Percentiles rank a stretch among this genome's conserved stretches.
Evolutionary conservation across 2,329 filamentous ascomycete genomes (phyloP).

Genomic region (Talaromyces sp.): DNA sequence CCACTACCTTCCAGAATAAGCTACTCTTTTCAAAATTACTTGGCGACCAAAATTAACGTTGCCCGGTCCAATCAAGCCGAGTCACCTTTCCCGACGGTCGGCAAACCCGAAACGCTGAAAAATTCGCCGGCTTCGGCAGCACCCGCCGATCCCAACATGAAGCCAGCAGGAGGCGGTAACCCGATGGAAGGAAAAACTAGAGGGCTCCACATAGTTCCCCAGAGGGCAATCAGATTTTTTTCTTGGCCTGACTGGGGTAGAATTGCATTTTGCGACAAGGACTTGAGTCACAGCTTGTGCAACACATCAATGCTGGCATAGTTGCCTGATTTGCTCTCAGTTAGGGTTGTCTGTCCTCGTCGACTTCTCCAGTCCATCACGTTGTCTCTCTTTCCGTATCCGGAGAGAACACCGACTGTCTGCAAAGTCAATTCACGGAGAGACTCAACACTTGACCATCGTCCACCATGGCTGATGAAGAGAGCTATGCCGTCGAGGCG

Average conservation of each 20-base stretch:
- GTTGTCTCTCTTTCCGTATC: neutral
- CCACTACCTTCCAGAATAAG: neutral
- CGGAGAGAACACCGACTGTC: slow-evolving; percentile 2
- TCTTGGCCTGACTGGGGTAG: slow-evolving; percentile 19
- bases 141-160: neutral
- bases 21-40: neutral
- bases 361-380: neutral
- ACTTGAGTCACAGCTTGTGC: neutral
- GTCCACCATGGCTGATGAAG: slow-evolving; percentile 19
- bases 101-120: neutral
- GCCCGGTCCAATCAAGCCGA: neutral
- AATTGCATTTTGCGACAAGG: slow-evolving; percentile 10
- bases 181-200: neutral
- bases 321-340: slow-evolving; percentile 1
- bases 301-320: slow-evolving; percentile 11
- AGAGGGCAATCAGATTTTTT: slow-evolving; percentile 20
- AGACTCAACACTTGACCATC: neutral
- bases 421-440: neutral
- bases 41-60: neutral
- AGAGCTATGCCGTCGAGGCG: slow-evolving; percentile 15
- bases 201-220: slow-evolving; percentile 15
- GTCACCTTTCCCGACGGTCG: neutral
- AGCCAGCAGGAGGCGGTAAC: neutral
- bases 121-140: neutral
- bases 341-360: slow-evolving; percentile 2